Percentiles rank a stretch among this genome's conserved stretches.
These are phyloP conservation scores for Phytophthora sojae DNA, from an alignment of 352 stramenopile species.

Conservation along the genomic window DNA sequence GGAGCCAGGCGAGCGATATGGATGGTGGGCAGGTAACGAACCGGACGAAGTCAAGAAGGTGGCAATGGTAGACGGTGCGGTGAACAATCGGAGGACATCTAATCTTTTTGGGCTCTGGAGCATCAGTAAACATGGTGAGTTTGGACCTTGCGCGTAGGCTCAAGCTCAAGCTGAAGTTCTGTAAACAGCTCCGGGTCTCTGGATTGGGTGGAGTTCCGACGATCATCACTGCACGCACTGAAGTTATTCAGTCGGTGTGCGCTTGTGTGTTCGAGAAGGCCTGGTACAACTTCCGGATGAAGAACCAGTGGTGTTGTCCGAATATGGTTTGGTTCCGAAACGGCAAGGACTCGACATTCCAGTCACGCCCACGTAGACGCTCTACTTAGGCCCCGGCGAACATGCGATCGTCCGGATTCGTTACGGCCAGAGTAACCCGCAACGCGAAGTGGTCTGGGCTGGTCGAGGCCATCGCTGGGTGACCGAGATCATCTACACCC, in stretches of 20 bases:
- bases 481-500: neutral
- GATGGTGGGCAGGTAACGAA: neutral
- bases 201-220: slow-evolving; percentile 6
- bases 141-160: slow-evolving; percentile 17
- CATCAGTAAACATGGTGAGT: slow-evolving; percentile 5
- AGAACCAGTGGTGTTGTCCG: neutral
- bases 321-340: neutral
- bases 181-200: slow-evolving; percentile 7
- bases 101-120: slow-evolving; percentile 7
- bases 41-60: neutral
- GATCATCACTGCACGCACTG: neutral
- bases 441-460: neutral
- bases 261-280: neutral
- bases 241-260: neutral
- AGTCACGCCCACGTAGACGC: neutral
- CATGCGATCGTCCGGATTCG: neutral
- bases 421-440: neutral
- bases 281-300: neutral
- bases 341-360: neutral
- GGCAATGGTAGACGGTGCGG: neutral
- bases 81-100: neutral
- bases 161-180: neutral
- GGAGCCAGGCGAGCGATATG: neutral
- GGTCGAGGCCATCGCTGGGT: neutral
- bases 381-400: neutral